Percentiles rank a stretch among this genome's conserved stretches.
phyloP scores from a whole-genome alignment of 164 flowering plant genomes.

The Nelumbo lutea region DNA sequence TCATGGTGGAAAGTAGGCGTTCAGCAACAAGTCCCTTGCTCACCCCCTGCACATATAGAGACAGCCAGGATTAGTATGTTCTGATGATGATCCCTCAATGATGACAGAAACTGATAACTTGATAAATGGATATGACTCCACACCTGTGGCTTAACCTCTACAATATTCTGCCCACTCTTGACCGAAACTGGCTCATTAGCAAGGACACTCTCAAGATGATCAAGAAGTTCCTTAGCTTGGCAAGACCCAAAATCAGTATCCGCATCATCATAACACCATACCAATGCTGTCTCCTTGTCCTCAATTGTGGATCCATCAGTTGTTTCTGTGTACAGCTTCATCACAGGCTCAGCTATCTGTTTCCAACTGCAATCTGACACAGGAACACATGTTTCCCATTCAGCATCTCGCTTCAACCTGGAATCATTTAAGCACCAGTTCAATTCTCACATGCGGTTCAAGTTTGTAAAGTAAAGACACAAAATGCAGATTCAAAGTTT shows the following conservation, averaged over 20 bases:
- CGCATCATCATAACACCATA: slow-evolving; percentile 6
- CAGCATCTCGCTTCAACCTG: background rate
- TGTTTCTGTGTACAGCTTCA: slow-evolving; percentile 12
- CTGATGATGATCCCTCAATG: too few species aligned
- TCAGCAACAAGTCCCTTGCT: background rate
- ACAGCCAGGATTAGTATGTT: background rate
- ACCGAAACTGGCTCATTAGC: slow-evolving; percentile 9
- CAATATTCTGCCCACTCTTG: slow-evolving; percentile 8
- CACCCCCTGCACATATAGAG: background rate
- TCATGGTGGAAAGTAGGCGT: background rate
- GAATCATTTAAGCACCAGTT: background rate
- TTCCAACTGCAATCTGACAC: slow-evolving; percentile 8
- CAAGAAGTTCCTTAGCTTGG: slow-evolving; percentile 10
- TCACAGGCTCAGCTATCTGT: slow-evolving; percentile 6
- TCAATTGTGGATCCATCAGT: slow-evolving; percentile 9
- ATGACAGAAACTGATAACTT: background rate
- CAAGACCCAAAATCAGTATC: slow-evolving; percentile 9
- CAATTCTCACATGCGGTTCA: background rate
- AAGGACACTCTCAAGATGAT: slow-evolving; percentile 11
- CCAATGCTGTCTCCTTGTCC: slow-evolving; percentile 1
- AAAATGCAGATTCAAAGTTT: background rate
- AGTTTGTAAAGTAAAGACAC: background rate
- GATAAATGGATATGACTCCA: background rate
- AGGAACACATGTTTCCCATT: slow-evolving; percentile 9
- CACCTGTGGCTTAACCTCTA: slow-evolving; percentile 10